Evolutionary conservation across 768 basidiomycete genomes (phyloP).

Genomic region (Trametes elegans): DNA sequence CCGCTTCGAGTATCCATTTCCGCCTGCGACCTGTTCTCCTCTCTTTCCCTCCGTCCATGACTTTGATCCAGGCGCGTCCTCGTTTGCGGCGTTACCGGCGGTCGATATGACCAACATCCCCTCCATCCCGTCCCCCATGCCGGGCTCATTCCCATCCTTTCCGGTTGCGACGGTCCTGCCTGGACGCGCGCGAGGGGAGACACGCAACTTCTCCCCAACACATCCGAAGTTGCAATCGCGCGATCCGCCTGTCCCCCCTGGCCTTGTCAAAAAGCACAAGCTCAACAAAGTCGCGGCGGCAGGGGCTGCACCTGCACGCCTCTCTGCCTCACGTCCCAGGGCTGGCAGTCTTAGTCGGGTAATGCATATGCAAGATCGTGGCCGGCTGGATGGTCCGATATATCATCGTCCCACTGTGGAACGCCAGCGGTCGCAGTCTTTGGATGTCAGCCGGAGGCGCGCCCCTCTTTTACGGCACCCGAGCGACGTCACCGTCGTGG

Average conservation of each 20-base stretch:
- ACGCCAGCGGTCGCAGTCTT: not conserved
- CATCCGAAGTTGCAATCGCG: slow-evolving; percentile 22
- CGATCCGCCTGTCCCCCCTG: slow-evolving; percentile 24
- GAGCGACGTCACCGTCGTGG: no score
- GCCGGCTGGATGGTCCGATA: not conserved
- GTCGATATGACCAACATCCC: not conserved
- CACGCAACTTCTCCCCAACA: slow-evolving; percentile 23
- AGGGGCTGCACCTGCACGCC: not conserved
- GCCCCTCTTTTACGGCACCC: no score
- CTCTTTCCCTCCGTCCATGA: slow-evolving; percentile 4
- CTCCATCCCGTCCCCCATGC: not conserved
- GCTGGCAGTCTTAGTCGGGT: slow-evolving; percentile 2
- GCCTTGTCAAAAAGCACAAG: slow-evolving; percentile 19
- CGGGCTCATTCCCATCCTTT: not conserved
- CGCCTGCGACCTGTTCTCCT: slow-evolving; percentile 12
- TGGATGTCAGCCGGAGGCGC: slow-evolving; percentile 3
- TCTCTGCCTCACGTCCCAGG: not conserved
- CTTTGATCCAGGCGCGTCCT: slow-evolving; percentile 6
- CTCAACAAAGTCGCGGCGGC: not conserved
- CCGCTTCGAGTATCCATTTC: slow-evolving; percentile 35
- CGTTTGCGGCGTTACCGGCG: not conserved
- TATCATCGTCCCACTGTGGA: not conserved
- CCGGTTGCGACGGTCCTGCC: not conserved
- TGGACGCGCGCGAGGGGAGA: not conserved
- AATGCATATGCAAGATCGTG: not conserved